Conservation (phyloP, 306 rosid species). For the Sindora glabra region DNA sequence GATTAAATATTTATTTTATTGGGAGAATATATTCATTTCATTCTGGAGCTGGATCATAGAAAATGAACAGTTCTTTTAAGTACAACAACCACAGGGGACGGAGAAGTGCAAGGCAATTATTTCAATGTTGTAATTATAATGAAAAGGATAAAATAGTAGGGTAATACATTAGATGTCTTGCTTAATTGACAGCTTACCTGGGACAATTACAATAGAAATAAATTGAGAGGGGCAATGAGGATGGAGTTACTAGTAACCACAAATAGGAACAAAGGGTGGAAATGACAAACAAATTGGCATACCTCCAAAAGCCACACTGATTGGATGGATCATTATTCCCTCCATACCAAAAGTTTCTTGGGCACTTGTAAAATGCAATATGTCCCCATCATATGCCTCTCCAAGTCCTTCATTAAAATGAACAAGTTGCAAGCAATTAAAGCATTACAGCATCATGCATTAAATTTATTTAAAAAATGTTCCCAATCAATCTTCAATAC, state of each 20-base stretch:
- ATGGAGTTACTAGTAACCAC: background rate
- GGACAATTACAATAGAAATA: background rate
- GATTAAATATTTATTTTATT: no score
- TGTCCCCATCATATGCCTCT: constrained; percentile 97
- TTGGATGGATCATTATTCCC: constrained; percentile 99
- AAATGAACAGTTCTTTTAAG: background rate
- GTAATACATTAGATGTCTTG: no score
- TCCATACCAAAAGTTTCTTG: constrained; percentile 92
- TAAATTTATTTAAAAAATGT: background rate
- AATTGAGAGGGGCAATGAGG: background rate
- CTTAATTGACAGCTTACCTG: background rate
- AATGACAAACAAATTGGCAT: constrained; percentile 2
- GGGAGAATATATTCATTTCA: no score
- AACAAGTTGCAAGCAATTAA: constrained; percentile 22
- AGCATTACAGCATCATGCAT: background rate
- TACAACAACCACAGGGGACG: background rate
- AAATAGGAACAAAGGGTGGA: constrained; percentile 1
- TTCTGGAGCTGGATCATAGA: no score
- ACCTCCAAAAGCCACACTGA: constrained; percentile 99
- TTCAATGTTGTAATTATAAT: background rate
- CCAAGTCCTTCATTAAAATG: constrained; percentile 90
- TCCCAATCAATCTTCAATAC: constrained; percentile 14
- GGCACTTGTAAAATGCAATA: constrained; percentile 98
- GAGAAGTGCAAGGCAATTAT: constrained; percentile 10
- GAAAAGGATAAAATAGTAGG: no score